phyloP scores from a whole-genome alignment of 2,329 filamentous ascomycete genomes.

The Phialemoniopsis sp. region DNA sequence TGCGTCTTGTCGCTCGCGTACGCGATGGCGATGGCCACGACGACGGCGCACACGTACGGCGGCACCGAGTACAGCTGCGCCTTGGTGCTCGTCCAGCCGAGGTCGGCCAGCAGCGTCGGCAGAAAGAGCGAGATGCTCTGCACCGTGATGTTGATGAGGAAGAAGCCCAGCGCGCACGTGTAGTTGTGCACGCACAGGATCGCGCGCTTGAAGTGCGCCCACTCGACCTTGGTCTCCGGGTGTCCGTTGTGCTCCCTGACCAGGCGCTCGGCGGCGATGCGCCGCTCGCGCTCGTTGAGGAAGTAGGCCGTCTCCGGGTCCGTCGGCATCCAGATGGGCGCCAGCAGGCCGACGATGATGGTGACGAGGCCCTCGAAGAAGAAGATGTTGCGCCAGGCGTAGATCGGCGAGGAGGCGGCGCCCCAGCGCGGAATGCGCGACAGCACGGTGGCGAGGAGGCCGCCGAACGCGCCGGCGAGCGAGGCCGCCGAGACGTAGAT shows the following conservation, averaged over 20 bases:
- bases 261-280: constrained; percentile 49
- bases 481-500: constrained; percentile 52
- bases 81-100: constrained; percentile 31
- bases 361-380: constrained; percentile 59
- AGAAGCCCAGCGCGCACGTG: constrained; percentile 53
- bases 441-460: constrained; percentile 49
- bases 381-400: constrained; percentile 57
- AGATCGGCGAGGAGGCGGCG: constrained; percentile 30
- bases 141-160: constrained; percentile 57
- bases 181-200: constrained; percentile 55
- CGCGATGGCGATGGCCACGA: constrained; percentile 31
- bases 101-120: constrained; percentile 39
- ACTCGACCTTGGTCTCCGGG: constrained; percentile 39
- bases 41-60: constrained; percentile 34
- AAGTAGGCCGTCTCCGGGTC: constrained; percentile 42
- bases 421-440: constrained; percentile 49
- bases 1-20: constrained; percentile 36
- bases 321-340: constrained; percentile 48
- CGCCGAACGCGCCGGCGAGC: constrained; percentile 54
- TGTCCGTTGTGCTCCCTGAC: constrained; percentile 41
- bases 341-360: constrained; percentile 36
- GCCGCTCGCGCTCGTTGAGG: constrained; percentile 46
- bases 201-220: constrained; percentile 44
- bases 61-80: constrained; percentile 40
- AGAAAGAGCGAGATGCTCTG: constrained; percentile 47